phyloP scores from a whole-genome alignment of 73 alveolate genomes.

The Tetrahymena malaccensis region DNA sequence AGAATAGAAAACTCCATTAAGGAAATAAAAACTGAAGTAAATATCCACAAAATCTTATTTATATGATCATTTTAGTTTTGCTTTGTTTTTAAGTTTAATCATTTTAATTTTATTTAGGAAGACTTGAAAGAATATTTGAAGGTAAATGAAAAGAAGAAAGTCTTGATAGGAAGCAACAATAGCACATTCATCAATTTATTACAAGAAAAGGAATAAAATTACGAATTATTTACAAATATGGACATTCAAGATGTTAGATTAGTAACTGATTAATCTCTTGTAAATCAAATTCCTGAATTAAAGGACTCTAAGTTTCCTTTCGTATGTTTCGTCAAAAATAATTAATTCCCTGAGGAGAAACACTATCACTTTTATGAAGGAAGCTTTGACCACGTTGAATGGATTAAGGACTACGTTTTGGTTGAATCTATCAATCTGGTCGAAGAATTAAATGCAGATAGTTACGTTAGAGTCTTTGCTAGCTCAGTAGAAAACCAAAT shows the following conservation, averaged over 20 bases:
- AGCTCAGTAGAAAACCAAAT: not conserved
- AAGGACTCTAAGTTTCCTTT: not conserved
- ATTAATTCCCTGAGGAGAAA: not conserved
- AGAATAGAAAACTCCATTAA: not conserved
- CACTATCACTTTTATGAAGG: not conserved
- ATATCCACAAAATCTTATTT: no score
- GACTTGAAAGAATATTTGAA: not conserved
- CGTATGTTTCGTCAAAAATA: not conserved
- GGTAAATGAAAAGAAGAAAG: not conserved
- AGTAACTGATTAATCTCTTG: not conserved
- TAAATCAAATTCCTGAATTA: not conserved
- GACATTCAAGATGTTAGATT: not conserved
- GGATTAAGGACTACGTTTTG: not conserved
- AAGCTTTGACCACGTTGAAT: not conserved
- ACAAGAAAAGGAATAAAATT: not conserved
- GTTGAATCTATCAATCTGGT: not conserved
- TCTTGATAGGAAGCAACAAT: not conserved
- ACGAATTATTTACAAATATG: not conserved
- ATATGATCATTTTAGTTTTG: no score
- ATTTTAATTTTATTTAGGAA: not conserved
- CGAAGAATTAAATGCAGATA: not conserved
- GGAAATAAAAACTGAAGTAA: not conserved
- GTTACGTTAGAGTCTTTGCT: not conserved
- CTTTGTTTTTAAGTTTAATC: not conserved
- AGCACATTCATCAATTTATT: not conserved